Conservation (phyloP, 164 flowering plant species). For the Protea cynaroides region DNA sequence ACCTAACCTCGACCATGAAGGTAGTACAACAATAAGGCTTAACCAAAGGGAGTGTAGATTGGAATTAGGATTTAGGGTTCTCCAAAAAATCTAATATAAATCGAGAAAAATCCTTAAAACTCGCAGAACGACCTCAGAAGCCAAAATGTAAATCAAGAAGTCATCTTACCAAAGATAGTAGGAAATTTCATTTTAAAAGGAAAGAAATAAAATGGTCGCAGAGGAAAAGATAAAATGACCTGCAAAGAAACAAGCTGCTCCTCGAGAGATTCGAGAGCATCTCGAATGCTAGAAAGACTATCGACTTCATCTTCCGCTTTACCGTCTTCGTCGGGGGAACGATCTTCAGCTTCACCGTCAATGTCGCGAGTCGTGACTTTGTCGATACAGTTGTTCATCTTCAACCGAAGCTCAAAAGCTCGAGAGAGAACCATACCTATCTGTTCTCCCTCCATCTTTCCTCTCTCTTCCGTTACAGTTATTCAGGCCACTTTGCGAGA, state of each 20-base stretch:
- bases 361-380: constrained; percentile 16
- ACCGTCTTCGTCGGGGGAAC: constrained; percentile 13
- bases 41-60: too few relatives aligned
- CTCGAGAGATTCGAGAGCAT: constrained; percentile 81
- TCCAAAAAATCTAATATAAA: not conserved
- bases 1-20: too few relatives aligned
- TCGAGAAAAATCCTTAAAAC: not conserved
- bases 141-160: not conserved
- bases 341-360: constrained; percentile 16
- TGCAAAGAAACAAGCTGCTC: constrained; percentile 70
- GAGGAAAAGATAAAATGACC: constrained; percentile 25
- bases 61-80: constrained; percentile 2
- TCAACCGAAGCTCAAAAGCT: constrained; percentile 68
- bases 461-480: constrained; percentile 1
- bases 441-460: constrained; percentile 63
- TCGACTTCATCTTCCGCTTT: constrained; percentile 46
- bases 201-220: not conserved
- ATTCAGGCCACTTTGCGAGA: too few relatives aligned
- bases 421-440: constrained; percentile 55
- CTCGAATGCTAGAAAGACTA: constrained; percentile 57
- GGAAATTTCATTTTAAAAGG: too few relatives aligned
- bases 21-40: too few relatives aligned
- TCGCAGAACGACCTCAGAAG: not conserved
- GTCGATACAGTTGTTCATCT: constrained; percentile 59
- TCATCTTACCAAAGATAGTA: not conserved